phyloP scores from a whole-genome alignment of 2,329 filamentous ascomycete species.

The Fusarium sp. region DNA sequence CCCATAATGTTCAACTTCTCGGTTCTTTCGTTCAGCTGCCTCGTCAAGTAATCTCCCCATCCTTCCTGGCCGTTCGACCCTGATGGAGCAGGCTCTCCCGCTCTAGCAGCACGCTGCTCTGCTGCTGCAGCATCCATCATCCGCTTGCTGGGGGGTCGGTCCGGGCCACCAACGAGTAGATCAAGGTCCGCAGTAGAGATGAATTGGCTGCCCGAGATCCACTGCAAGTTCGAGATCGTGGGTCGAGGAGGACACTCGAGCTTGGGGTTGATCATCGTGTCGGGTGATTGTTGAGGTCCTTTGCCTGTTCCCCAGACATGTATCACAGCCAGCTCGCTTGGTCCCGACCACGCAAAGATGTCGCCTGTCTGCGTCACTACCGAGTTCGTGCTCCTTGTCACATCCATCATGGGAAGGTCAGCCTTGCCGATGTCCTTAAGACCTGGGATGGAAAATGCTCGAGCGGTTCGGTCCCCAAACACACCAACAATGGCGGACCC shows the following conservation, averaged over 20 bases:
- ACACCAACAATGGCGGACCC: slow-evolving; percentile 84
- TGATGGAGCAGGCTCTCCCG: slow-evolving; percentile 45
- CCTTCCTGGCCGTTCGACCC: slow-evolving; percentile 63
- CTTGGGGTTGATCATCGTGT: slow-evolving; percentile 82
- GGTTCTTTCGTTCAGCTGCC: slow-evolving; percentile 89
- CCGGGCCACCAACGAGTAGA: slow-evolving; percentile 86
- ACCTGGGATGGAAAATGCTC: slow-evolving; percentile 87
- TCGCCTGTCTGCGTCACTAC: slow-evolving; percentile 82
- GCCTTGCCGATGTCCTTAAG: slow-evolving; percentile 83
- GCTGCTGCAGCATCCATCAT: slow-evolving; percentile 84
- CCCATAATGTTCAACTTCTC: slow-evolving; percentile 86
- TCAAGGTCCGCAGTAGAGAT: slow-evolving; percentile 90
- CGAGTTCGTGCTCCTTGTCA: slow-evolving; percentile 74
- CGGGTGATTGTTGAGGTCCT: slow-evolving; percentile 69
- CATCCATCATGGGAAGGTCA: slow-evolving; percentile 76
- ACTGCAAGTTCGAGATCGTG: slow-evolving; percentile 94
- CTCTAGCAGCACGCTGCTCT: slow-evolving; percentile 72
- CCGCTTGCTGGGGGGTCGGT: slow-evolving; percentile 86
- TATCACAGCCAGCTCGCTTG: slow-evolving; percentile 85
- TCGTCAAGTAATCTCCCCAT: slow-evolving; percentile 82
- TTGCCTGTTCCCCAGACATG: slow-evolving; percentile 84
- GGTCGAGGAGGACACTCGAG: slow-evolving; percentile 80
- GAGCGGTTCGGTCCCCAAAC: slow-evolving; percentile 83
- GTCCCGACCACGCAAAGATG: slow-evolving; percentile 87
- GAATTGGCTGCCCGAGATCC: slow-evolving; percentile 95